These are phyloP conservation scores for Sporothrix curviconia DNA, from an alignment of 2,329 filamentous ascomycete genomes.

Conservation along the genomic window DNA sequence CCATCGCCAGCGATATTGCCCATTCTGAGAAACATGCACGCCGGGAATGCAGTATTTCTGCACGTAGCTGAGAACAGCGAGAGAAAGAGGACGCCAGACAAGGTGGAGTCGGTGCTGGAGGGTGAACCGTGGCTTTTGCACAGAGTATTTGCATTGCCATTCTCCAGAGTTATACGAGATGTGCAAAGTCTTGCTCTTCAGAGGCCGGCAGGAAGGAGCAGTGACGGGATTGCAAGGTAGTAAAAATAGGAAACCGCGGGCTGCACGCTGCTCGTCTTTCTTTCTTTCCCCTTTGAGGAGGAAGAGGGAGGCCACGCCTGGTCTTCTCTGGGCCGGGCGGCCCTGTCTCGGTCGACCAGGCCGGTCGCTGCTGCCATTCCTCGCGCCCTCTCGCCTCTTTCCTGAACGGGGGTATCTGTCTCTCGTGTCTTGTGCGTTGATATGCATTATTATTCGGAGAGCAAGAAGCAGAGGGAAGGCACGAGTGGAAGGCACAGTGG, in stretches of 20 bases:
- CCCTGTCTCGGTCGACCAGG: not conserved
- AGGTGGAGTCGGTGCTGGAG: not conserved
- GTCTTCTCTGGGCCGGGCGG: not conserved
- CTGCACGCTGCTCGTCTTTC: not conserved
- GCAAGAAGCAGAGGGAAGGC: no score
- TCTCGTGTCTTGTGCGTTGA: not conserved
- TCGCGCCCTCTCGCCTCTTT: not conserved
- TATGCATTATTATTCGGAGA: not conserved
- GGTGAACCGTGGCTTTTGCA: not conserved
- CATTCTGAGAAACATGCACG: not conserved
- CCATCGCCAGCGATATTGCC: not conserved
- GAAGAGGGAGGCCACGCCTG: not conserved
- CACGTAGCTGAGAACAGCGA: not conserved
- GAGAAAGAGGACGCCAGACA: not conserved
- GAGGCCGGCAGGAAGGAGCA: no score
- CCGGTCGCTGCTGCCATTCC: not conserved
- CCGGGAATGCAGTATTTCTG: conserved; percentile 5
- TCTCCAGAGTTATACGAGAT: not conserved
- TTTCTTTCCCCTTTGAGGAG: conserved; percentile 6
- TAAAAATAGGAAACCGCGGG: not conserved
- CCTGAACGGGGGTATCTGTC: not conserved
- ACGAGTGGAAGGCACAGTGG: not conserved
- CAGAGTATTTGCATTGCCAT: not conserved
- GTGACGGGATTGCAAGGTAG: no score
- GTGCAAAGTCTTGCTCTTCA: conserved; percentile 1